Conservation (phyloP, 1,284 basidiomycete genomes). For the Irpex sp. region DNA sequence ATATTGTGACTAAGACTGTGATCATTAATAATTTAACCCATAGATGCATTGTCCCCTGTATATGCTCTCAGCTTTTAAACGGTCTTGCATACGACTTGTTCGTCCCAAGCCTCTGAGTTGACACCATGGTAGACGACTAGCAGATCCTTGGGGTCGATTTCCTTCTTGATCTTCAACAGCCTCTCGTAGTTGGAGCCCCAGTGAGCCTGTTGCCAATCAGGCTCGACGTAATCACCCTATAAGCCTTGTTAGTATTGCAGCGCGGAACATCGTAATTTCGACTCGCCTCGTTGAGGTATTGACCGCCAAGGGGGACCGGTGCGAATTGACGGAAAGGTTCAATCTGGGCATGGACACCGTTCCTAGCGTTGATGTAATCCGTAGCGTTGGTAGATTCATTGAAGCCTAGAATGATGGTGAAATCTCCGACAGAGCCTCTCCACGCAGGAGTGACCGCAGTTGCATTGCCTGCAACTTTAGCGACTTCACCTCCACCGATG, state of each 20-base stretch:
- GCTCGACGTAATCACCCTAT: constrained; percentile 52
- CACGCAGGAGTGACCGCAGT: not conserved
- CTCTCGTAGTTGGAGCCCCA: constrained; percentile 51
- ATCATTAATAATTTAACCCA: no score
- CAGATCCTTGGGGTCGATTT: constrained; percentile 18
- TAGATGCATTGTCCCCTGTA: no score
- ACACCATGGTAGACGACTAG: not conserved
- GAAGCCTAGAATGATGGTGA: not conserved
- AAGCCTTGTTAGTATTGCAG: not conserved
- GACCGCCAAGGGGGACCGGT: constrained; percentile 26
- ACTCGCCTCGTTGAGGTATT: constrained; percentile 41
- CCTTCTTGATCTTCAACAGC: constrained; percentile 47
- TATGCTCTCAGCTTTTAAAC: not conserved
- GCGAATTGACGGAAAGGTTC: constrained; percentile 19
- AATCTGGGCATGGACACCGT: not conserved
- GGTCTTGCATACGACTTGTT: not conserved
- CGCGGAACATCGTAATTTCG: not conserved
- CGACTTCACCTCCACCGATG: not conserved
- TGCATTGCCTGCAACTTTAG: not conserved
- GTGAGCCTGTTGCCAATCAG: constrained; percentile 46
- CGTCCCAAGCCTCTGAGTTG: not conserved
- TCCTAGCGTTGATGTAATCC: not conserved
- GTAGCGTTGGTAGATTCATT: not conserved
- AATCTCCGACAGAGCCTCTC: not conserved
- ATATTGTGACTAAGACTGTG: no score